Evolutionary conservation across 805 yeast genomes (phyloP).

Genomic region (Suhomyces vadensis): DNA sequence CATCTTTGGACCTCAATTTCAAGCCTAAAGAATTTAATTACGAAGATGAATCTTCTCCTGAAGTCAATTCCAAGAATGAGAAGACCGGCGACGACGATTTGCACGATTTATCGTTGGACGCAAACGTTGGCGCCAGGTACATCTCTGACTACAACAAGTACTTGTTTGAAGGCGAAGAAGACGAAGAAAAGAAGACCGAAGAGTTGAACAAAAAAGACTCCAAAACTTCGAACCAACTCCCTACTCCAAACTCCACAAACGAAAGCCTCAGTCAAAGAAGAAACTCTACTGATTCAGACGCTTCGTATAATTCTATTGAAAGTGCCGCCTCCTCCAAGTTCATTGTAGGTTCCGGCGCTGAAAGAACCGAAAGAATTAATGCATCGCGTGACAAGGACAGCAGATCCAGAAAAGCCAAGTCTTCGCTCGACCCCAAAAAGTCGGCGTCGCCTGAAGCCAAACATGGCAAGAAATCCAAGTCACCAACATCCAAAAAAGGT

Average conservation of each 20-base stretch:
- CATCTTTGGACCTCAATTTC: constrained; percentile 24
- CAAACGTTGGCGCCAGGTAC: constrained; percentile 16
- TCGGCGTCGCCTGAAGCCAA: not conserved
- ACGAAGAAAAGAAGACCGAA: not conserved
- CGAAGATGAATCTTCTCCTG: constrained; percentile 12
- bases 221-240: constrained; percentile 12
- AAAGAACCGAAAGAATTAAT: constrained; percentile 14
- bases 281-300: constrained; percentile 9
- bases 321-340: constrained; percentile 32
- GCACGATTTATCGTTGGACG: constrained; percentile 17
- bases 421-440: constrained; percentile 6
- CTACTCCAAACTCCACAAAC: constrained; percentile 16
- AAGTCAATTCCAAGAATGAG: constrained; percentile 3
- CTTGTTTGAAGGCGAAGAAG: constrained; percentile 18
- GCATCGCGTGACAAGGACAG: constrained; percentile 9
- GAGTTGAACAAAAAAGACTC: constrained; percentile 5
- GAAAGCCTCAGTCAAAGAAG: constrained; percentile 13
- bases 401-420: not conserved
- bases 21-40: constrained; percentile 12
- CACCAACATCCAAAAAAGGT: not conserved
- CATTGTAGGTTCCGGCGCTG: constrained; percentile 18
- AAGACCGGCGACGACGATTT: constrained; percentile 16
- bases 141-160: constrained; percentile 29
- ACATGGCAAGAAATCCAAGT: constrained; percentile 1
- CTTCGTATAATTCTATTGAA: constrained; percentile 33